Percentiles rank a stretch among this genome's conserved stretches.
phyloP scores from a whole-genome alignment of 2,329 filamentous ascomycete genomes.

The Pseudogymnoascus sp. region DNA sequence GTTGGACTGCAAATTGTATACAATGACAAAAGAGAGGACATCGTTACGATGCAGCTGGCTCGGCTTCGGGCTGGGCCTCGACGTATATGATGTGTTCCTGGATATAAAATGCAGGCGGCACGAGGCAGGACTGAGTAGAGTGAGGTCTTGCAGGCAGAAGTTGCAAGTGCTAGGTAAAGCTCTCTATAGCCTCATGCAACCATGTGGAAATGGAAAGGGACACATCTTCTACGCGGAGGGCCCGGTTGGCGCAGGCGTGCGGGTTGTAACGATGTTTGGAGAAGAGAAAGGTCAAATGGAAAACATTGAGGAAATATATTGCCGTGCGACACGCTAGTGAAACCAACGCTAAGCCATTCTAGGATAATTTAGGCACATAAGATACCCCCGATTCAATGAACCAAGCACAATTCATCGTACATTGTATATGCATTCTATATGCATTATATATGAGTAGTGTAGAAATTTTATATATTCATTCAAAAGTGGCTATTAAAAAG shows the following conservation, averaged over 20 bases:
- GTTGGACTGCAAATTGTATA: slow-evolving; percentile 1
- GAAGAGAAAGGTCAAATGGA: slow-evolving; percentile 4
- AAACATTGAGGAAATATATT: slow-evolving; percentile 5
- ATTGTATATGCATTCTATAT: background rate
- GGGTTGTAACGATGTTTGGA: background rate
- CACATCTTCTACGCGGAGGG: background rate
- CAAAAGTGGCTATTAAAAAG: background rate
- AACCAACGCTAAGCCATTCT: background rate
- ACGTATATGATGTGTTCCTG: background rate
- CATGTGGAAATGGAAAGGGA: background rate
- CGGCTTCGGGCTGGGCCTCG: background rate
- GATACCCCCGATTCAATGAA: background rate
- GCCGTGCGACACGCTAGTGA: background rate
- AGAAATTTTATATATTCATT: background rate
- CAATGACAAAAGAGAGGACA: background rate
- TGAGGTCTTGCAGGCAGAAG: background rate
- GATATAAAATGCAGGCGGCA: background rate
- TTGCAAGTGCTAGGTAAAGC: slow-evolving; percentile 1
- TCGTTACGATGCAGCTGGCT: background rate
- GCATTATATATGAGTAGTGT: background rate
- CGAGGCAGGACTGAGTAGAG: background rate
- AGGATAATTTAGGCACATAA: background rate
- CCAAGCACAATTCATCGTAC: background rate
- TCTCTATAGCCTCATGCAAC: background rate
- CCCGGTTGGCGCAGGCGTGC: background rate